These are phyloP conservation scores for Gyrodon lividus DNA, from an alignment of 768 basidiomycete species.

Conservation along the genomic window DNA sequence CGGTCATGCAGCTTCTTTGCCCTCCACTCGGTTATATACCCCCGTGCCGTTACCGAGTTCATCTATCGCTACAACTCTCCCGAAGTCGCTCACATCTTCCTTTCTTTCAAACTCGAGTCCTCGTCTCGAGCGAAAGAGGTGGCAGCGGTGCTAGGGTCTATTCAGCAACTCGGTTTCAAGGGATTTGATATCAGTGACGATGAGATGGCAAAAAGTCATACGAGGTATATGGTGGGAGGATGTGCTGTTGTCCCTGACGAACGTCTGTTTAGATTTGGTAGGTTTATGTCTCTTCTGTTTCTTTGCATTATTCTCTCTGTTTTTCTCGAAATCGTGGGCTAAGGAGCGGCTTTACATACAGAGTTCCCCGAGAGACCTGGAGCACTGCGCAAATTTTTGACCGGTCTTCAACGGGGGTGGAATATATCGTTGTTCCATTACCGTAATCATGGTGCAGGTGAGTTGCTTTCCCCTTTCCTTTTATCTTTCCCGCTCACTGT, in stretches of 20 bases:
- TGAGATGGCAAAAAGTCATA: conserved; percentile 93
- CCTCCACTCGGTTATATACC: conserved; percentile 84
- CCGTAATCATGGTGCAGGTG: conserved; percentile 94
- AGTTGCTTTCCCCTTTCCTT: conserved; percentile 26
- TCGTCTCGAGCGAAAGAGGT: conserved; percentile 59
- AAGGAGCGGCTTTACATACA: conserved; percentile 29
- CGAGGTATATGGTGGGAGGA: conserved; percentile 93
- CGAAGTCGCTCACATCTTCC: conserved; percentile 77
- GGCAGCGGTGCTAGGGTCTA: conserved; percentile 53
- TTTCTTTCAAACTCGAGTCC: conserved; percentile 82
- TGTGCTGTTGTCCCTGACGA: conserved; percentile 75
- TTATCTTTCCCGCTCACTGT: conserved; percentile 2
- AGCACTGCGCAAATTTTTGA: conserved; percentile 87
- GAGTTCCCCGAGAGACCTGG: conserved; percentile 96
- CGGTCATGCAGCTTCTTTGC: conserved; percentile 67
- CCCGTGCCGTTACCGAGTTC: conserved; percentile 93
- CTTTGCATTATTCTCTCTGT: background rate
- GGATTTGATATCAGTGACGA: conserved; percentile 91
- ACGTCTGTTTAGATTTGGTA: conserved; percentile 90
- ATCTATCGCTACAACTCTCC: conserved; percentile 84
- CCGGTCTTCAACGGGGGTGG: conserved; percentile 81
- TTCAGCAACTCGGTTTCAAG: conserved; percentile 72
- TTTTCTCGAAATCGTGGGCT: background rate
- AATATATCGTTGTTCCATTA: conserved; percentile 98
- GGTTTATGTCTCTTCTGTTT: conserved; percentile 28